Conservation (phyloP, 2,329 filamentous ascomycete genomes). For the Xylariomycetidae sp. region DNA sequence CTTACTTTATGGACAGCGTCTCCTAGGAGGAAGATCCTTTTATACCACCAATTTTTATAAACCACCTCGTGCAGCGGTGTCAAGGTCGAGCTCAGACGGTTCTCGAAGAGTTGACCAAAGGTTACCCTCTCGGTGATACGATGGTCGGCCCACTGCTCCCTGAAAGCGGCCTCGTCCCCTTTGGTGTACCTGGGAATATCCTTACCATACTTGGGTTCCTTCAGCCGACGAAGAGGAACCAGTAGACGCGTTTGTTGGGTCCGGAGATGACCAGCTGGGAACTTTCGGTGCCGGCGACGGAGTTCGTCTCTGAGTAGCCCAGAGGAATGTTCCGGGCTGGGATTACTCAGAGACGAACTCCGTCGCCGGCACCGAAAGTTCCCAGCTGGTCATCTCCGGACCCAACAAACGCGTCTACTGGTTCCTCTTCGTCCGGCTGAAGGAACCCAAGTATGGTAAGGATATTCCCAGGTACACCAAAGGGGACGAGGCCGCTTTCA, state of each 20-base stretch:
- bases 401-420: constrained; percentile 29
- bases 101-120: constrained; percentile 27
- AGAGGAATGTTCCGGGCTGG: constrained; percentile 19
- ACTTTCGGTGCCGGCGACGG: constrained; percentile 16
- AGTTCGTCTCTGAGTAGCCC: constrained; percentile 12
- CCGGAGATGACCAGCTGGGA: constrained; percentile 26
- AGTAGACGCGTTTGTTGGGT: constrained; percentile 27
- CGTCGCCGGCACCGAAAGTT: constrained; percentile 17
- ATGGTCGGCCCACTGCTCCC: constrained; percentile 16
- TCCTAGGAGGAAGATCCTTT: constrained; percentile 26
- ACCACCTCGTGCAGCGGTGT: constrained; percentile 29
- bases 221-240: constrained; percentile 30
- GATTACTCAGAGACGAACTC: constrained; percentile 12
- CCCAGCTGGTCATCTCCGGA: constrained; percentile 25
- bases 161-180: constrained; percentile 26
- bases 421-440: constrained; percentile 29
- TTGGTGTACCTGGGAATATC: constrained; percentile 29
- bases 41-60: constrained; percentile 29
- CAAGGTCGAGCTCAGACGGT: constrained; percentile 22
- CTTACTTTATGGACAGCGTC: constrained; percentile 30
- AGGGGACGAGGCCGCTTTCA: constrained; percentile 26
- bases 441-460: constrained; percentile 22
- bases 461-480: constrained; percentile 29
- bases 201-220: constrained; percentile 22
- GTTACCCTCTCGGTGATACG: constrained; percentile 19